Percentiles rank a stretch among this genome's conserved stretches.
Evolutionary conservation across 768 basidiomycete species (phyloP).

Genomic region (Mycena amicta): DNA sequence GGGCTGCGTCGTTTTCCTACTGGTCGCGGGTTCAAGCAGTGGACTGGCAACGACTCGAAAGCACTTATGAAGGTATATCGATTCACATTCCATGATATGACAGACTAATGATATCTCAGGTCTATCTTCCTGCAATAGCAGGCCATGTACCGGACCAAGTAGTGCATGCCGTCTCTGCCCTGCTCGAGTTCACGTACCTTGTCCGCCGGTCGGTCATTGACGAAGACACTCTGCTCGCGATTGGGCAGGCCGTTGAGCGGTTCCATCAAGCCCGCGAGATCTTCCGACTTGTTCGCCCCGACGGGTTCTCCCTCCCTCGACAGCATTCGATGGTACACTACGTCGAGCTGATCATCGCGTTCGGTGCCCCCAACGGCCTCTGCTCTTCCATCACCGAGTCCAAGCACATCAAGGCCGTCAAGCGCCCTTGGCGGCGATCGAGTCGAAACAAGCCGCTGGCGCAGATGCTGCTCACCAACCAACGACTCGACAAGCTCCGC

Average conservation of each 20-base stretch:
- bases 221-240: conserved; percentile 2
- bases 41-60: conserved; percentile 38
- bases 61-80: conserved; percentile 34
- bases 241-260: conserved; percentile 18
- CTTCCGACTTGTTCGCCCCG: conserved; percentile 6
- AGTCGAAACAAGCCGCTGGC: conserved; percentile 16
- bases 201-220: conserved; percentile 25
- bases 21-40: conserved; percentile 31
- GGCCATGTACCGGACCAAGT: conserved; percentile 34
- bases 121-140: conserved; percentile 33
- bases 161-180: conserved; percentile 25
- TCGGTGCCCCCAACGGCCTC: conserved; percentile 25
- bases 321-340: conserved; percentile 32
- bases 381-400: conserved; percentile 27
- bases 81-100: neutral
- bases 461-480: conserved; percentile 23
- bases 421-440: conserved; percentile 20
- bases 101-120: conserved; percentile 17
- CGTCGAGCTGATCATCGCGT: conserved; percentile 14
- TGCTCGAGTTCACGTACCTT: conserved; percentile 35
- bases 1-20: conserved; percentile 28
- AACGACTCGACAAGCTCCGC: conserved; percentile 5
- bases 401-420: conserved; percentile 22
- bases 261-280: conserved; percentile 32
- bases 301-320: conserved; percentile 25